Percentiles rank a stretch among this genome's conserved stretches.
Conservation (phyloP, 2,329 filamentous ascomycete genomes). For the Penicillium sp. region DNA sequence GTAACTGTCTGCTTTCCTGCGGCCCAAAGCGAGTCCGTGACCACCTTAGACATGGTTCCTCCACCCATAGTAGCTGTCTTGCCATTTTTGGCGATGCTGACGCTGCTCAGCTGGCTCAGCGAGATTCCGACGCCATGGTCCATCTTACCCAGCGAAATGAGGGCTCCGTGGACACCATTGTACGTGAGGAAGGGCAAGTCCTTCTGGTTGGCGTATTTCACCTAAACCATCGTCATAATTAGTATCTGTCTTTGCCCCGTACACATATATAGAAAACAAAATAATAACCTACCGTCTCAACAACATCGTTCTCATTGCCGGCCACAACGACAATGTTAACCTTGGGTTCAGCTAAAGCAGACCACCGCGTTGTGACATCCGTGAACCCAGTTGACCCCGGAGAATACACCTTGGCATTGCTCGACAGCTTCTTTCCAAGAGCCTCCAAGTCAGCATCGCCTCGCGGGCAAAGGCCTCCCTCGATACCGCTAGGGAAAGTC, state of each 20-base stretch:
- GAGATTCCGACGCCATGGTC: constrained; percentile 53
- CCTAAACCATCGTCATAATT: constrained; percentile 19
- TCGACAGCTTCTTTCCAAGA: constrained; percentile 34
- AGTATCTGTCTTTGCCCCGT: constrained; percentile 5
- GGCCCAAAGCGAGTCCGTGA: constrained; percentile 51
- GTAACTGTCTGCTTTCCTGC: constrained; percentile 53
- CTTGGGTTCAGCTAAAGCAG: constrained; percentile 43
- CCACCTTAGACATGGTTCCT: constrained; percentile 47
- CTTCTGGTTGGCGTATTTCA: constrained; percentile 50
- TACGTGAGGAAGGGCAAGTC: constrained; percentile 53
- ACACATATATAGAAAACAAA: neutral
- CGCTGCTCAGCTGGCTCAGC: constrained; percentile 45
- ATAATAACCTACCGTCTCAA: constrained; percentile 42
- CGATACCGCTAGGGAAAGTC: constrained; percentile 1
- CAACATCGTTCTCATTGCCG: constrained; percentile 50
- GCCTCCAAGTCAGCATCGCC: constrained; percentile 17
- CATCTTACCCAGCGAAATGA: constrained; percentile 51
- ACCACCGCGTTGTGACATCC: constrained; percentile 47
- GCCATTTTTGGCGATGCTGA: constrained; percentile 40
- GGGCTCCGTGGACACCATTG: constrained; percentile 53
- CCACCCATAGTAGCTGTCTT: constrained; percentile 51
- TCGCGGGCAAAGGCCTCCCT: constrained; percentile 8
- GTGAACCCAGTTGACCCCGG: constrained; percentile 45
- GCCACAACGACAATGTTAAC: constrained; percentile 51
- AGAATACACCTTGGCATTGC: constrained; percentile 42